Conservation (phyloP, 768 basidiomycete genomes). For the Glaciozyma martinii region DNA sequence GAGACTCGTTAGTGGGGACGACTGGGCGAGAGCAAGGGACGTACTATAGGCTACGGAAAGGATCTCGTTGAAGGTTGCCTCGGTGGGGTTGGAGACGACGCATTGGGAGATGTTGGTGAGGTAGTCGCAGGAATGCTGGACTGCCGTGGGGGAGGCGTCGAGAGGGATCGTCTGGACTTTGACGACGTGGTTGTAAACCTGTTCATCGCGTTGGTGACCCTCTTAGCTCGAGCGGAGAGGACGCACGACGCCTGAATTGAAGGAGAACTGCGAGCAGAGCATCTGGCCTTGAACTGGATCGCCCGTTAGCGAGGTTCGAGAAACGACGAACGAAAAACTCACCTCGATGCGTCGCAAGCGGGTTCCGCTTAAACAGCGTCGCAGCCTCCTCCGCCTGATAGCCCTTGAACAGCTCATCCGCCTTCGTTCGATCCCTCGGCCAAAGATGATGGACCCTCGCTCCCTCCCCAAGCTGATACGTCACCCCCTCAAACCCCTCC, state of each 20-base stretch:
- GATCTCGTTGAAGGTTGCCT: slow-evolving; percentile 36
- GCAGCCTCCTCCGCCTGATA: slow-evolving; percentile 18
- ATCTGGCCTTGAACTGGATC: neutral
- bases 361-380: slow-evolving; percentile 13
- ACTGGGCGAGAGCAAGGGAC: neutral
- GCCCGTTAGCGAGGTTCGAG: neutral
- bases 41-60: slow-evolving; percentile 29
- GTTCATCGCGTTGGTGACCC: neutral
- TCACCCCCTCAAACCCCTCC: too few species aligned
- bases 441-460: slow-evolving; percentile 21
- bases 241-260: neutral
- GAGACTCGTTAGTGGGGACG: neutral
- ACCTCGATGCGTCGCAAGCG: slow-evolving; percentile 5
- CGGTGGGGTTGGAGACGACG: neutral
- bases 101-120: slow-evolving; percentile 13
- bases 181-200: slow-evolving; percentile 34
- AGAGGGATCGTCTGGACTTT: slow-evolving; percentile 34
- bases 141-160: slow-evolving; percentile 22
- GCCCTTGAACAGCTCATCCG: slow-evolving; percentile 15
- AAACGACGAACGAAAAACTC: neutral
- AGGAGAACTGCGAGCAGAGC: slow-evolving; percentile 6
- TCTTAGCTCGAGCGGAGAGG: neutral
- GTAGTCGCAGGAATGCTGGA: slow-evolving; percentile 18
- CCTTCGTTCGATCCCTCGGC: neutral
- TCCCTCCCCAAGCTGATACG: neutral